Base-by-base conservation (phyloP, 1,284 basidiomycete genomes). In the Tetrapyrgos nigripes region DNA sequence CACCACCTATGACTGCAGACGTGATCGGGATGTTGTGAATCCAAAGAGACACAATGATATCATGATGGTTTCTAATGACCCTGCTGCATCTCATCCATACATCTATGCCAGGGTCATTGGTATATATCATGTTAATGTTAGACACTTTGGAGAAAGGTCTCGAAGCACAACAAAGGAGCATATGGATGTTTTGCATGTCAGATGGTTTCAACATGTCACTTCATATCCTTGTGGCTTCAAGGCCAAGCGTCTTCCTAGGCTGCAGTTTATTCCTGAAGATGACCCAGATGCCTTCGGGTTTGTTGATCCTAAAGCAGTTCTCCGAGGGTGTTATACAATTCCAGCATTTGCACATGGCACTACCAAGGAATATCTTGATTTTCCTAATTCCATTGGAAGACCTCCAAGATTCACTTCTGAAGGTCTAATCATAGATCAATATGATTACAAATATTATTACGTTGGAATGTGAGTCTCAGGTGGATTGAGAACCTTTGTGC, bases 261-360 rank as follows among this genome's bases (percentile, higher is more conserved):
- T 75, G 5, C 55, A 57, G 0, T 76, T 72, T 49, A 46, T 66
- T 5, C 48, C 61, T 0, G 47, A 48, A 9, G 45, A 37, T 4
- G 57, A 70, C 8, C 53, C 52, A 0, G 51, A 51, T 23, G 66
- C 70, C 1, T 76, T 75, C 44, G 66, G 71, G 0, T 77, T 77
- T 37, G 46, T 76, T 0, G 63, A 74, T 53, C 74, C 75, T 0
- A 37, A 47, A 0, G 4, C 64, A 4, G 59, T 76, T 28, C 57
- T 75, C 1, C 64, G 65, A 4, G 72, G 52, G 2, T 57, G 46
- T 1, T 70, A 73, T 47, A 37, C 68, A 17, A 65, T 68, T 8
- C 68, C 66, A 1, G 3, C 59, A 19, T 71, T 69, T 46, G 17
- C 3, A 4, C 26, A 45, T 24, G 57, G 54, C 6, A 27, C 4